Evolutionary conservation across 208 protist genomes (phyloP).

Genomic region (Trypanosomatidae sp.): DNA sequence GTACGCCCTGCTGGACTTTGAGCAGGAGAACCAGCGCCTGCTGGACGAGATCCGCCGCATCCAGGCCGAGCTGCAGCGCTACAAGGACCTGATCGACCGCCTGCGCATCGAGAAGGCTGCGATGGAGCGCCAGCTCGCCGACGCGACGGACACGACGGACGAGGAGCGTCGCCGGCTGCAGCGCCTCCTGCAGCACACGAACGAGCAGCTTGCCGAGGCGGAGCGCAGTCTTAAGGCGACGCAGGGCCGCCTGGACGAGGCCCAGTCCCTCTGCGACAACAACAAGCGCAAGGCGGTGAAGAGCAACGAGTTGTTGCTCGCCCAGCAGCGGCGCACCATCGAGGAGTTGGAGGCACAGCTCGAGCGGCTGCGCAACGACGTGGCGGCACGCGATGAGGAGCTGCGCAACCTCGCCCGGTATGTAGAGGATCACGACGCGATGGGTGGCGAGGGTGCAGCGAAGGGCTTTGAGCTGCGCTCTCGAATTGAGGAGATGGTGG

Average conservation of each 20-base stretch:
- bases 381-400: constrained; percentile 55
- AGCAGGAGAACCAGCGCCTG: constrained; percentile 61
- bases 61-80: constrained; percentile 38
- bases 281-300: constrained; percentile 44
- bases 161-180: constrained; percentile 43
- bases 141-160: constrained; percentile 25
- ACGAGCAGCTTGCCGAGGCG: constrained; percentile 37
- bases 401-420: constrained; percentile 40
- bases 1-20: constrained; percentile 48
- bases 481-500: constrained; percentile 64
- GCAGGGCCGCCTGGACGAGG: constrained; percentile 29
- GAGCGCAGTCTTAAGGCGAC: constrained; percentile 34
- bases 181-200: constrained; percentile 35
- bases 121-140: constrained; percentile 37
- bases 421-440: constrained; percentile 37
- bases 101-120: constrained; percentile 43
- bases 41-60: constrained; percentile 39
- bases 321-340: constrained; percentile 47
- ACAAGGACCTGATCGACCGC: constrained; percentile 48
- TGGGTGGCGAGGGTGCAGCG: constrained; percentile 19
- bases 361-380: constrained; percentile 29
- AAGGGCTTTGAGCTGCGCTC: constrained; percentile 40
- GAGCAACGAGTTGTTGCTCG: constrained; percentile 47
- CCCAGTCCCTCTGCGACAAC: constrained; percentile 28
- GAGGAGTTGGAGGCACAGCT: constrained; percentile 39